A percentile compares a stretch with the other conserved stretches of the same genome.
Evolutionary conservation across 129 eudicot genomes (phyloP).

Genomic region (Flaveria bidentis): DNA sequence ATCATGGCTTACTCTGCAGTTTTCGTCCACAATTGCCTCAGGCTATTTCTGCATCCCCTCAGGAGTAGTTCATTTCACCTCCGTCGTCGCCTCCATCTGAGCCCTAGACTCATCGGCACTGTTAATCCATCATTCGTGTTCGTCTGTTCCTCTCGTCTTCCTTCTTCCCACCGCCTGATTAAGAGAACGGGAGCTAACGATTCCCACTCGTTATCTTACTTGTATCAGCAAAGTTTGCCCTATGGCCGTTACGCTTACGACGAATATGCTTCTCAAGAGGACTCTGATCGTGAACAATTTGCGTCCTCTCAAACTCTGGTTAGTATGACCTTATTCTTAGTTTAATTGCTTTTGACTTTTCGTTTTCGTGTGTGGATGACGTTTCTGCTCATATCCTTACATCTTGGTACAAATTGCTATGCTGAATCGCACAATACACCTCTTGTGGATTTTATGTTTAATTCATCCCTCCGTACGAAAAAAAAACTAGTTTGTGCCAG

Average conservation of each 20-base stretch:
- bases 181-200: conserved; percentile 32
- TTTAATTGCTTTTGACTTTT: no score
- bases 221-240: conserved; percentile 55
- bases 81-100: conserved; percentile 25
- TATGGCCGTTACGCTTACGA: conserved; percentile 71
- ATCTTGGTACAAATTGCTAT: no score
- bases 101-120: conserved; percentile 19
- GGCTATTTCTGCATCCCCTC: conserved; percentile 27
- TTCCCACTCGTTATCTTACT: conserved; percentile 39
- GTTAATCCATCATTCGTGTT: conserved; percentile 13
- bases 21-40: not conserved
- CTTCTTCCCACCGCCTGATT: conserved; percentile 24
- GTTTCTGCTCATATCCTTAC: no score
- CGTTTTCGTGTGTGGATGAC: no score
- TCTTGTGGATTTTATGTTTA: no score
- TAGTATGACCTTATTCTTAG: conserved; percentile 18
- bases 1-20: not conserved
- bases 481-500: no score
- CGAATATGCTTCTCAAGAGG: conserved; percentile 68
- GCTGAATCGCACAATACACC: no score
- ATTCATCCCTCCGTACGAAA: no score
- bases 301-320: conserved; percentile 55
- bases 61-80: conserved; percentile 27
- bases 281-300: conserved; percentile 49
- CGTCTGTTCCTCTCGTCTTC: conserved; percentile 23